Evolutionary conservation across 352 stramenopile species (phyloP), one percentile per base, ranked within the genome.

Genomic region (Phytophthora cryptogea): DNA sequence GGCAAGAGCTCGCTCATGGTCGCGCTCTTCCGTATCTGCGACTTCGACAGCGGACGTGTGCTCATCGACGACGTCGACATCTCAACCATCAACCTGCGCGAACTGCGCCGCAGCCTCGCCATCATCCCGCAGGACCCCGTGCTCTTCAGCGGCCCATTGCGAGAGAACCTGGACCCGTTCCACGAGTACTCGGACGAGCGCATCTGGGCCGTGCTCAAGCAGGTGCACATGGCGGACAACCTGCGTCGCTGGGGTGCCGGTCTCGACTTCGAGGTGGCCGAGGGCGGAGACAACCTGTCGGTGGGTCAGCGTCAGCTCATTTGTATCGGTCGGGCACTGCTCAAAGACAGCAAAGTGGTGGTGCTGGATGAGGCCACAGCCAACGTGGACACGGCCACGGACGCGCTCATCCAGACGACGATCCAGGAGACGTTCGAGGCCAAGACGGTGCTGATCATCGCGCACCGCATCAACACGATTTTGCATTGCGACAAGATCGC

Each of bases 161-260:
- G 89, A 7, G 49, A 78, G 30, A 98, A 98, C 67, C 68, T 98
- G 13, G 92, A 98, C 66, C 93, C 91, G 13, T 97, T 95, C 55
- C 60, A 72, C 23, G 52, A 88, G 42, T 93, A 88, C 70, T 72
- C 52, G 23, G 87, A 96, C 47, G 67, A 72, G 0, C 67, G 52
- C 20, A 63, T 97, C 7, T 83, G 83, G 64, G 63, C 83, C 31
- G 76, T 86, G 1, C 27, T 90, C 4, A 65, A 86, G 46, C 31
- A 71, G 10, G 69, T 82, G 23, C 89, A 61, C 72, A 53, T 80
- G 89, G 30, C 58, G 80, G 50, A 88, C 63, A 92, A 23, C 36
- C 41, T 71, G 80, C 96, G 58, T 88, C 92, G 37, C 73, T 66
- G 51, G 63, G 56, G 59, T 1, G 23, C 32, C 26, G 44, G 13